Percentiles rank a stretch among this genome's conserved stretches.
phyloP scores from a whole-genome alignment of 371 early-diverging fungal genomes.

The Apophysomyces sp. region DNA sequence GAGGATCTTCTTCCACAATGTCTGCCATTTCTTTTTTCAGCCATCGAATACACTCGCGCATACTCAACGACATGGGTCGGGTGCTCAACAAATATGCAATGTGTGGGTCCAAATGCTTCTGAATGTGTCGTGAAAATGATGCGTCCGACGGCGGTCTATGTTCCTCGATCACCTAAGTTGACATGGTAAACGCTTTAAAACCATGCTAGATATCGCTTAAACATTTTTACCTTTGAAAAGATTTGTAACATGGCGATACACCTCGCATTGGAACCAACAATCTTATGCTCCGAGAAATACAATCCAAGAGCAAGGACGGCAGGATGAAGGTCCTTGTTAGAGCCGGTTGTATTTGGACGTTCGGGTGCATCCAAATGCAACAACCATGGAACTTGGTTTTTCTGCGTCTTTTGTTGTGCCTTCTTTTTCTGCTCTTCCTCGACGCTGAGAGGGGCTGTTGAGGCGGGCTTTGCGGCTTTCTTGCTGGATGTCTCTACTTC shows the following conservation, averaged over 20 bases:
- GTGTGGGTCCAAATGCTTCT: conserved; percentile 82
- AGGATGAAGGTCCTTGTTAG: conserved; percentile 80
- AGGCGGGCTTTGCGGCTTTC: conserved; percentile 30
- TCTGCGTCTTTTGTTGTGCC: conserved; percentile 28
- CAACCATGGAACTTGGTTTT: conserved; percentile 65
- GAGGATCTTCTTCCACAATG: conserved; percentile 54
- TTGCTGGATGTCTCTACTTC: conserved; percentile 15
- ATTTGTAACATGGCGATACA: conserved; percentile 84
- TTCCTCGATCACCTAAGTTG: conserved; percentile 81
- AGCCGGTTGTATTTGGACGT: conserved; percentile 46
- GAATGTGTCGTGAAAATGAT: conserved; percentile 82
- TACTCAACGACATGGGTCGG: conserved; percentile 88
- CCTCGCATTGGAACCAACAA: conserved; percentile 90
- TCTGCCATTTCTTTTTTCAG: conserved; percentile 84
- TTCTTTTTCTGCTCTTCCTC: conserved; percentile 41
- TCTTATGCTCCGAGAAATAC: conserved; percentile 81
- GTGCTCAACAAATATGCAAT: conserved; percentile 84
- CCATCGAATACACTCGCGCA: conserved; percentile 93
- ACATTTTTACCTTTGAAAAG: conserved; percentile 69
- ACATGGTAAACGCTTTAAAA: not conserved
- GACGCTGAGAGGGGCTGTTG: conserved; percentile 21
- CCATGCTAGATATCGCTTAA: not conserved
- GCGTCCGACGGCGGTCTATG: conserved; percentile 86
- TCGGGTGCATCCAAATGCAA: conserved; percentile 68
- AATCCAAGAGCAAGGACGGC: conserved; percentile 84